Evolutionary conservation across 805 yeast genomes (phyloP), one percentile per base, ranked within the genome.

Genomic region (Wickerhamomyces rabaulensis): DNA sequence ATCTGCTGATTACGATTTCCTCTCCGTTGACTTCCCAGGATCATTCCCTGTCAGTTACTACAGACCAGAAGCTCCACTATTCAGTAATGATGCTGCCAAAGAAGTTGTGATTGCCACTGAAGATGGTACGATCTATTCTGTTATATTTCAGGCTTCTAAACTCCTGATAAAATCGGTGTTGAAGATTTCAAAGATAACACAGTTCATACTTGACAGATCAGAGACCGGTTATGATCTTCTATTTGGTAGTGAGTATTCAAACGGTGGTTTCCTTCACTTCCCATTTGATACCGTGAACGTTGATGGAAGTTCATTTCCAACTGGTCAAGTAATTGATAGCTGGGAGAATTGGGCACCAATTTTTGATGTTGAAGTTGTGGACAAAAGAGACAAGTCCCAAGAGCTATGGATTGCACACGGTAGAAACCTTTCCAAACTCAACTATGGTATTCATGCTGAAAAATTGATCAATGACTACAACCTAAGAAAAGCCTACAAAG

Each of bases 341-440:
- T 70, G 65, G 56, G 65, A 63, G 33, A 73, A 70, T 50, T 76
- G 81, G 80, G 66, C 79, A 0, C 80, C 80, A 0, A 43, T 75
- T 1, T 48, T 71, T 17, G 79, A 75, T 56, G 55, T 70, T 2
- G 64, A 60, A 46, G 55, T 73, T 3, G 58, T 72, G 1, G 67
- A 50, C 9, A 48, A 37, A 31, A 53, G 31, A 48, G 47, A 43
- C 42, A 53, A 43, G 2, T 37, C 54, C 6, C 69, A 73, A 44
- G 79, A 75, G 43, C 47, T 75, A 1, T 75, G 79, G 55, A 49
- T 47, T 17, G 52, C 51, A 2, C 61, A 57, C 47, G 60, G 58
- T 1, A 53, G 44, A 20, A 44, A 41, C 2, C 8, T 59, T 1
- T 56, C 64, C 0, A 46, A 42, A 9, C 10, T 60, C 7, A 51